These are phyloP conservation scores for Aphanomyces euteiches DNA, from an alignment of 352 stramenopile genomes.

Conservation along the genomic window DNA sequence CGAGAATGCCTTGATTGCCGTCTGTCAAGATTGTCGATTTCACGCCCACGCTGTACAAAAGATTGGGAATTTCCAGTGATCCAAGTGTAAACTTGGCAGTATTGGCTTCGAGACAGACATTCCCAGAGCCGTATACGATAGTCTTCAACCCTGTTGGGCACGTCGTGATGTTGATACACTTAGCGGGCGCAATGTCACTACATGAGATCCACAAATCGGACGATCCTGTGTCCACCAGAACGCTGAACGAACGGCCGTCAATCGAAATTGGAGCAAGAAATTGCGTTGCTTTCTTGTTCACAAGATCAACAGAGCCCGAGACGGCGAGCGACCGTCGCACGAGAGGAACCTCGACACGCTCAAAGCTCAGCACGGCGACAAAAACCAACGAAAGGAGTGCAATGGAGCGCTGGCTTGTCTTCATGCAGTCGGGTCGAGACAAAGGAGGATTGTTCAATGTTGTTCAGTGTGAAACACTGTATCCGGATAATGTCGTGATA, in stretches of 20 bases:
- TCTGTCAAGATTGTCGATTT: constrained; percentile 47
- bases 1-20: constrained; percentile 54
- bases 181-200: constrained; percentile 42
- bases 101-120: constrained; percentile 54
- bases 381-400: neutral
- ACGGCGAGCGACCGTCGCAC: neutral
- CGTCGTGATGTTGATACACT: constrained; percentile 37
- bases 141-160: constrained; percentile 42
- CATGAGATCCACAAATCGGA: constrained; percentile 77
- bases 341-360: constrained; percentile 8
- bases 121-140: constrained; percentile 64
- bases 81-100: constrained; percentile 47
- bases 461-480: too few relatives aligned
- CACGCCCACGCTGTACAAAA: constrained; percentile 56
- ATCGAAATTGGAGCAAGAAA: constrained; percentile 63
- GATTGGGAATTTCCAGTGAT: constrained; percentile 41
- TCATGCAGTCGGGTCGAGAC: too few relatives aligned
- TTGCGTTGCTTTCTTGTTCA: constrained; percentile 24
- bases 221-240: constrained; percentile 73
- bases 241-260: constrained; percentile 39
- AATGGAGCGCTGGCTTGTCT: neutral
- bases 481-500: too few relatives aligned
- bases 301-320: constrained; percentile 5
- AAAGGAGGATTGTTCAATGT: too few relatives aligned
- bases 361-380: neutral